A percentile compares a stretch with the other conserved stretches of the same genome.
Conservation (phyloP, 129 eudicot genomes). For the Glebionis coronaria region DNA sequence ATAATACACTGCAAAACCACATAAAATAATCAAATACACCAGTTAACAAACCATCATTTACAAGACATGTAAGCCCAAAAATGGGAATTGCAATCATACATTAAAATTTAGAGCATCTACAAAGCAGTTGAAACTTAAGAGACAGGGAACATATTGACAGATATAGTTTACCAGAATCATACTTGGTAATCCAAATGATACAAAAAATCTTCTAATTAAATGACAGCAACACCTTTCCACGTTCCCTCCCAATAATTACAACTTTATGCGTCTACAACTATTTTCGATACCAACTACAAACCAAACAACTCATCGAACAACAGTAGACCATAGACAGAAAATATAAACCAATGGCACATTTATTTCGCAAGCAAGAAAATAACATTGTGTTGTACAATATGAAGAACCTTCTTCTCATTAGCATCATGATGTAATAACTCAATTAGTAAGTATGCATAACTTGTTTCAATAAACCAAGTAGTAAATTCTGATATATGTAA, state of each 20-base stretch:
- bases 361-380: constrained; percentile 79
- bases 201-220: neutral
- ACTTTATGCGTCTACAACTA: neutral
- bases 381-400: constrained; percentile 65
- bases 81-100: neutral
- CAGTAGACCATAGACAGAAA: neutral
- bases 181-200: neutral
- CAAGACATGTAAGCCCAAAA: neutral
- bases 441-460: neutral
- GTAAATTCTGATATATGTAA: neutral
- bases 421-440: constrained; percentile 45
- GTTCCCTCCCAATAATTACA: constrained; percentile 5
- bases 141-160: neutral
- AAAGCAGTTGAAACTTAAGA: neutral
- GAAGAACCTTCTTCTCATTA: constrained; percentile 62
- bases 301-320: neutral
- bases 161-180: constrained; percentile 14
- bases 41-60: constrained; percentile 36
- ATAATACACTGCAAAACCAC: neutral
- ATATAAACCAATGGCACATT: constrained; percentile 36
- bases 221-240: neutral
- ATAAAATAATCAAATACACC: neutral
- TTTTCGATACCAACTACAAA: neutral
- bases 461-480: constrained; percentile 2
- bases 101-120: neutral